Conservation (phyloP, 2,329 filamentous ascomycete genomes). For the Cytospora mali region DNA sequence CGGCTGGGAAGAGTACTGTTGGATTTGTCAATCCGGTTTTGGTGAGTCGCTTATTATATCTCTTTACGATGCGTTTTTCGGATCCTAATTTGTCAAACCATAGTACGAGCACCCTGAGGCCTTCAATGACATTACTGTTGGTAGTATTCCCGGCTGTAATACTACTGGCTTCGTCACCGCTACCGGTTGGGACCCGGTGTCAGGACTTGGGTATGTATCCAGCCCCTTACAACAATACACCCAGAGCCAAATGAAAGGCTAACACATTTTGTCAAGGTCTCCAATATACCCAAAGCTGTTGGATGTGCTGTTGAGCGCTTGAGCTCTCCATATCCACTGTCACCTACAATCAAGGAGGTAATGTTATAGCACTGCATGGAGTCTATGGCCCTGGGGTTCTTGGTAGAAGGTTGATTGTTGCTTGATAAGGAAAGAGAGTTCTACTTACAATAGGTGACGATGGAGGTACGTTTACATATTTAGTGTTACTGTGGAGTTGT, state of each 20-base stretch:
- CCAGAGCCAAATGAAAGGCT: background rate
- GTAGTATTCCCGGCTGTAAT: slow-evolving; percentile 38
- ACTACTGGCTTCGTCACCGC: slow-evolving; percentile 36
- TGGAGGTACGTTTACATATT: no score
- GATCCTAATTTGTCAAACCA: background rate
- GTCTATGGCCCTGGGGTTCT: no score
- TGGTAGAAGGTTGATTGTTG: no score
- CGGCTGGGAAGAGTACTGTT: slow-evolving; percentile 45
- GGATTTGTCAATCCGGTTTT: slow-evolving; percentile 39
- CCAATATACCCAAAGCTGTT: background rate
- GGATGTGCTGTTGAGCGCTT: background rate
- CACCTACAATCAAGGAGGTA: no score
- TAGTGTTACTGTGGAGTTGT: no score
- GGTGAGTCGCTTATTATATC: background rate
- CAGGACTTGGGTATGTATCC: slow-evolving; percentile 30
- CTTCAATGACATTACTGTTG: slow-evolving; percentile 36
- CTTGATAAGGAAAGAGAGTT: no score
- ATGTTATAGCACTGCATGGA: no score
- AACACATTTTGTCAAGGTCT: background rate
- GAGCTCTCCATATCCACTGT: background rate
- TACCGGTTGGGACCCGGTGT: slow-evolving; percentile 36
- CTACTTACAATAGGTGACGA: no score
- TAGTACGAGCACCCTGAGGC: slow-evolving; percentile 37
- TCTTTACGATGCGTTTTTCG: background rate
- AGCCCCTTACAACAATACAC: background rate